Conservation (phyloP, 1,139 yeast species). For the Scheffersomyces titani region DNA sequence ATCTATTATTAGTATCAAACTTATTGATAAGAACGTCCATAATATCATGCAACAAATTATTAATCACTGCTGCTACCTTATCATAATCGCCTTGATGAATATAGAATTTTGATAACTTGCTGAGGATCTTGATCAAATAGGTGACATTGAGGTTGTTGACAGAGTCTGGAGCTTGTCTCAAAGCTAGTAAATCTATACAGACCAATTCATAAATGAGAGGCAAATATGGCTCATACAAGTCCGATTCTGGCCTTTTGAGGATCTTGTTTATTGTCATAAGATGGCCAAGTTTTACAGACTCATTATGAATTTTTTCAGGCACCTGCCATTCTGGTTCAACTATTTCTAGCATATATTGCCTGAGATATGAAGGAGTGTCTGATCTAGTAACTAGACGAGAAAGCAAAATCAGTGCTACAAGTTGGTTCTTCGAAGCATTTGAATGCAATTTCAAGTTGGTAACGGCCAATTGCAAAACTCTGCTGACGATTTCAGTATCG, state of each 20-base stretch:
- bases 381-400: slow-evolving; percentile 38
- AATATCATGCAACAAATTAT: slow-evolving; percentile 30
- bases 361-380: slow-evolving; percentile 18
- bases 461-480: slow-evolving; percentile 36
- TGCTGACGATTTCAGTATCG: slow-evolving; percentile 28
- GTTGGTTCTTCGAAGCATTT: slow-evolving; percentile 27
- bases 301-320: slow-evolving; percentile 10
- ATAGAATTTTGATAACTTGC: slow-evolving; percentile 27
- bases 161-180: slow-evolving; percentile 8
- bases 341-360: slow-evolving; percentile 17
- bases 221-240: slow-evolving; percentile 10
- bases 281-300: slow-evolving; percentile 33
- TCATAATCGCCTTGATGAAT: slow-evolving; percentile 16
- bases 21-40: slow-evolving; percentile 22
- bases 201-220: slow-evolving; percentile 16
- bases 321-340: slow-evolving; percentile 17
- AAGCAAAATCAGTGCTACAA: slow-evolving; percentile 36
- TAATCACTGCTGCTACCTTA: slow-evolving; percentile 25
- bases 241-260: slow-evolving; percentile 24
- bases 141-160: slow-evolving; percentile 25
- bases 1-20: slow-evolving; percentile 36
- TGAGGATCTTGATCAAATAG: slow-evolving; percentile 35
- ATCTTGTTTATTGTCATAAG: slow-evolving; percentile 40
- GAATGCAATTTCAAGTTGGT: slow-evolving; percentile 25
- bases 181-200: slow-evolving; percentile 11